phyloP scores from a whole-genome alignment of 805 yeast genomes.

The Sugiyamaella marilandica region DNA sequence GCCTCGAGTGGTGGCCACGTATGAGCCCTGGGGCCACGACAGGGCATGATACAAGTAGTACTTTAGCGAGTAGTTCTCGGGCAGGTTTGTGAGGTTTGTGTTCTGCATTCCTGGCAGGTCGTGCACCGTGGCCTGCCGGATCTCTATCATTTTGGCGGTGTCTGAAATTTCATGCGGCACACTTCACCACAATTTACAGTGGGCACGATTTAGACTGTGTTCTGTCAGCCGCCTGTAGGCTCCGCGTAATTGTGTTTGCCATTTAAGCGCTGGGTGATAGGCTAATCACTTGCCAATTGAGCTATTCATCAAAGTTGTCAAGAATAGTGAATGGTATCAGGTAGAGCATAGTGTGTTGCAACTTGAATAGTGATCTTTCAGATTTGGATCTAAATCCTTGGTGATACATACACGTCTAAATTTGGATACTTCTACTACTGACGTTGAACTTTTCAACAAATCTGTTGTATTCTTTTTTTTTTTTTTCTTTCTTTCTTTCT shows the following conservation, averaged over 20 bases:
- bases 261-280: not conserved
- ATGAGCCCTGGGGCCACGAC: slow-evolving; percentile 97
- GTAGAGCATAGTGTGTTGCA: no score
- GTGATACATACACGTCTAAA: no score
- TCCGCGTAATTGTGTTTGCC: not conserved
- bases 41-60: slow-evolving; percentile 90
- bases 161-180: not conserved
- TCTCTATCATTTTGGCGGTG: slow-evolving; percentile 47
- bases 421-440: no score
- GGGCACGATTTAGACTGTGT: not conserved
- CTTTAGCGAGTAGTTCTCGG: slow-evolving; percentile 89
- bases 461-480: no score
- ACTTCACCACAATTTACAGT: not conserved
- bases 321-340: no score
- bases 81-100: slow-evolving; percentile 85
- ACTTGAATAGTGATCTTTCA: no score
- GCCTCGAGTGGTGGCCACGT: slow-evolving; percentile 73
- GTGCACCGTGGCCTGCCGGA: slow-evolving; percentile 78
- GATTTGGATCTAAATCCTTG: no score
- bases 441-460: no score
- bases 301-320: no score
- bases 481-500: no score
- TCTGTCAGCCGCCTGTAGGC: not conserved
- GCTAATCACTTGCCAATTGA: no score
- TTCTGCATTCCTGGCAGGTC: slow-evolving; percentile 95